Evolutionary conservation across 2,329 filamentous ascomycete genomes (phyloP).

Genomic region (Fusarium setosum): DNA sequence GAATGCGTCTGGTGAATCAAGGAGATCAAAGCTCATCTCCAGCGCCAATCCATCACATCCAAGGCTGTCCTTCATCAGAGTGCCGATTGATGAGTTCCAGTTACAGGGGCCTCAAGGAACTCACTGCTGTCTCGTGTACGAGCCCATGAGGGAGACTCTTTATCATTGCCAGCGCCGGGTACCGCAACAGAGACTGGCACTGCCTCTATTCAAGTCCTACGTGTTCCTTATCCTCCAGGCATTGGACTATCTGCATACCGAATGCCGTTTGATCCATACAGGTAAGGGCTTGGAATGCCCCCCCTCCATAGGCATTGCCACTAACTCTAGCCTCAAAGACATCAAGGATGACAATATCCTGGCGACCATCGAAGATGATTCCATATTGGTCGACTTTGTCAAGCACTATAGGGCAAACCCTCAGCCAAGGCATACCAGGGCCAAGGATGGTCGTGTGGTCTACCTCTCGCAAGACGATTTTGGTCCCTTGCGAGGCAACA

Average conservation of each 20-base stretch:
- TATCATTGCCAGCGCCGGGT: constrained; percentile 24
- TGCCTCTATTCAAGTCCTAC: constrained; percentile 27
- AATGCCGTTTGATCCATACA: constrained; percentile 36
- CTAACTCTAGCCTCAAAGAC: constrained; percentile 11
- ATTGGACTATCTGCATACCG: constrained; percentile 34
- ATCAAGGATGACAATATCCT: constrained; percentile 41
- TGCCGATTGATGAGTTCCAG: constrained; percentile 26
- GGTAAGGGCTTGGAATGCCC: constrained; percentile 9
- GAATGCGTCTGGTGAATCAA: constrained; percentile 21
- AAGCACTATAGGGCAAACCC: not conserved
- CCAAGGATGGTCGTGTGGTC: constrained; percentile 17
- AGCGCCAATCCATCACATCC: constrained; percentile 27
- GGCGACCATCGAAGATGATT: constrained; percentile 32
- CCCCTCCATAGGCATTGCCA: accelerated
- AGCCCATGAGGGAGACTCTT: constrained; percentile 37
- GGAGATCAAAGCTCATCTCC: constrained; percentile 13
- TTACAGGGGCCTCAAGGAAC: constrained; percentile 21
- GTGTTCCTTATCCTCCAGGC: constrained; percentile 30
- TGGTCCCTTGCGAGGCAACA: constrained; percentile 25
- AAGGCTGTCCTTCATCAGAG: constrained; percentile 20
- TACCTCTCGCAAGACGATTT: constrained; percentile 32
- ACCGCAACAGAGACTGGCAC: constrained; percentile 16
- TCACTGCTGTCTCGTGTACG: constrained; percentile 37
- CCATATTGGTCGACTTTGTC: constrained; percentile 20
- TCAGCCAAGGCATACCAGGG: constrained; percentile 14